Conservation (phyloP, 345 rosid genomes). For the Melaleuca quinquenervia region DNA sequence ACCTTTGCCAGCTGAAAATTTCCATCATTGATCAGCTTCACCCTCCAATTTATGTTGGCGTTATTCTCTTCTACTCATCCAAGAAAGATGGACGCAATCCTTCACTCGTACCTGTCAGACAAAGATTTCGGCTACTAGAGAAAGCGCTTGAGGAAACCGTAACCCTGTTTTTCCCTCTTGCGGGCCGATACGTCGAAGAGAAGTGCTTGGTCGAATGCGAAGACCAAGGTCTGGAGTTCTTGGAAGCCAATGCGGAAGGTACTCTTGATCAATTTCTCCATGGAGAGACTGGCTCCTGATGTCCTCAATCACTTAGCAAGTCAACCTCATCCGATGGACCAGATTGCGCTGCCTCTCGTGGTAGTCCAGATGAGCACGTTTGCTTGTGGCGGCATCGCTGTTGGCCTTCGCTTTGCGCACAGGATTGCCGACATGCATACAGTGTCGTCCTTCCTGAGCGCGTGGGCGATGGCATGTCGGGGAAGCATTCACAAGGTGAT, state of each 20-base stretch:
- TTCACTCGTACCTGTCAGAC: not conserved
- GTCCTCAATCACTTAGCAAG: not conserved
- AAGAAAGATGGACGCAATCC: not conserved
- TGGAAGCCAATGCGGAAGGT: conserved; percentile 2
- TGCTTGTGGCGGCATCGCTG: conserved; percentile 10
- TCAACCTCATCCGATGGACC: not conserved
- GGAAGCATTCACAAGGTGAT: not conserved
- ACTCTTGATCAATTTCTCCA: not conserved
- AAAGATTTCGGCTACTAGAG: conserved; percentile 13
- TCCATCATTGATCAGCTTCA: conserved; percentile 36
- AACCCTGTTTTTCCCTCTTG: conserved; percentile 8
- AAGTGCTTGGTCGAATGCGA: conserved; percentile 1
- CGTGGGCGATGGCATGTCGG: conserved; percentile 11
- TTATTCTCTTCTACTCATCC: not conserved
- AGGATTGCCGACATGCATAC: conserved; percentile 12
- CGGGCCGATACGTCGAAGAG: conserved; percentile 3
- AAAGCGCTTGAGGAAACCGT: conserved; percentile 12
- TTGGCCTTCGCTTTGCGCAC: conserved; percentile 8
- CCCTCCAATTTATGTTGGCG: conserved; percentile 14
- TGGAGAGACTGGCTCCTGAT: not conserved
- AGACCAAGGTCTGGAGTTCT: conserved; percentile 14
- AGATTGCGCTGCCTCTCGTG: not conserved
- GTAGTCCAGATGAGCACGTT: conserved; percentile 9
- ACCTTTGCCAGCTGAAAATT: conserved; percentile 13
- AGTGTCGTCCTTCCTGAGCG: not conserved